A percentile compares a stretch with the other conserved stretches of the same genome.
These are phyloP conservation scores for Tolypocladium guangdongense DNA, from an alignment of 2,329 filamentous ascomycete genomes.

Conservation along the genomic window DNA sequence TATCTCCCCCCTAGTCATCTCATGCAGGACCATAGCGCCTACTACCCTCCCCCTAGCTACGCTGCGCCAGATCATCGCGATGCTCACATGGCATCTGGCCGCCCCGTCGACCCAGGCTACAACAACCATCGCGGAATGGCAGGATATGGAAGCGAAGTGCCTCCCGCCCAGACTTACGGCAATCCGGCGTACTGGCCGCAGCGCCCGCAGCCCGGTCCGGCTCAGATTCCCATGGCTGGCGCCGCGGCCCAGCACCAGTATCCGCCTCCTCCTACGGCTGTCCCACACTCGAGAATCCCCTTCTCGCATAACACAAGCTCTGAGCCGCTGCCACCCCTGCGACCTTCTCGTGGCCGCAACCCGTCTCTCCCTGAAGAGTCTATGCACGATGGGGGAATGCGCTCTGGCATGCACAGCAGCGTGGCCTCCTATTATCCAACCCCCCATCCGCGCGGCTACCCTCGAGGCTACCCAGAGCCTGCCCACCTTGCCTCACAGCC, in stretches of 20 bases:
- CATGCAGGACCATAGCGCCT: conserved; percentile 10
- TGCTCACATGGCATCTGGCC: conserved; percentile 15
- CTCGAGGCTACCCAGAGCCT: conserved; percentile 18
- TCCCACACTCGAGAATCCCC: conserved; percentile 18
- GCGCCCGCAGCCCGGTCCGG: conserved; percentile 6
- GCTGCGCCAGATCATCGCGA: conserved; percentile 17
- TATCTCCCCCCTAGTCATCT: conserved; percentile 9
- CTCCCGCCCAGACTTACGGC: conserved; percentile 11
- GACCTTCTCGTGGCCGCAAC: conserved; percentile 24
- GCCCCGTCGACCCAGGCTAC: conserved; percentile 21
- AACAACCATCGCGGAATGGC: conserved; percentile 19
- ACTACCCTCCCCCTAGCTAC: conserved; percentile 18
- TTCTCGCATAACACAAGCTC: conserved; percentile 23
- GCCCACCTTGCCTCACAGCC: conserved; percentile 17
- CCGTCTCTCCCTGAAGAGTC: conserved; percentile 22
- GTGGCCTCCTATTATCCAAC: conserved; percentile 20
- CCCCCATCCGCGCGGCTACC: conserved; percentile 17
- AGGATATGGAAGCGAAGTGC: conserved; percentile 16
- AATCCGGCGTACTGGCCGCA: conserved; percentile 23
- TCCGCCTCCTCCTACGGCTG: conserved; percentile 10
- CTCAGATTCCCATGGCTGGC: conserved; percentile 1
- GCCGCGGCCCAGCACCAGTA: conserved; percentile 11
- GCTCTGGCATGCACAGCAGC: conserved; percentile 14
- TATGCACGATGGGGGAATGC: conserved; percentile 20
- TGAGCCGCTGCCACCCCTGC: conserved; percentile 26